These are phyloP conservation scores for Fagus crenata DNA, from an alignment of 306 rosid genomes.

Conservation along the genomic window DNA sequence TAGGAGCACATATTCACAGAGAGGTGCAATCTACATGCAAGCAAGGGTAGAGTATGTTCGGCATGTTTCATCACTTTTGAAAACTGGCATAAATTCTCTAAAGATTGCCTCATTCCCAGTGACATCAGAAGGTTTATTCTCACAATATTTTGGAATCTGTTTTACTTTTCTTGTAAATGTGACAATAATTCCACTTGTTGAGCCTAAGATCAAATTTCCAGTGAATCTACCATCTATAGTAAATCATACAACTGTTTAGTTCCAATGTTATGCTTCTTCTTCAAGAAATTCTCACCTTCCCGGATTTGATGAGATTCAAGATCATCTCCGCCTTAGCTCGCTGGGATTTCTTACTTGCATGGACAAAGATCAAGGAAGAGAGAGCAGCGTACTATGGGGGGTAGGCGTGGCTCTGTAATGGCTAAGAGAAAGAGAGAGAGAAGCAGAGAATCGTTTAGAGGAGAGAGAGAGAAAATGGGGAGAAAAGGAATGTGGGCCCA, in stretches of 20 bases:
- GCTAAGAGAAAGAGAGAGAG: too few species aligned
- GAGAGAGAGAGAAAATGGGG: too few species aligned
- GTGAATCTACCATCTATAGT: background rate
- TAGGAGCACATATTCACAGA: conserved; percentile 65
- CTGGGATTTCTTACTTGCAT: too few species aligned
- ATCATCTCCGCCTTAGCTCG: too few species aligned
- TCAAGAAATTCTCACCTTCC: too few species aligned
- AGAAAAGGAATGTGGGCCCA: too few species aligned
- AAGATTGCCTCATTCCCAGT: conserved; percentile 50
- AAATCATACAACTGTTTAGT: background rate
- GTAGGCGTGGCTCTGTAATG: too few species aligned
- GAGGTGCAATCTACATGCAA: conserved; percentile 73
- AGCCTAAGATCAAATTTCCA: background rate
- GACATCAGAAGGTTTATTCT: conserved; percentile 66
- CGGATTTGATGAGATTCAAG: too few species aligned
- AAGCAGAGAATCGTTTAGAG: too few species aligned
- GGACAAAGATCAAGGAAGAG: too few species aligned
- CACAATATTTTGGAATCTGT: background rate
- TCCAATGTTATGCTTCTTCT: background rate
- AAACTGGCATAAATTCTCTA: conserved; percentile 68
- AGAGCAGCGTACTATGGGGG: too few species aligned
- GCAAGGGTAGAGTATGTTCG: conserved; percentile 76
- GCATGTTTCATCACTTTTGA: conserved; percentile 70
- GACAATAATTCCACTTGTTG: background rate
- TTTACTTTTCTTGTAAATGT: background rate